Base-by-base conservation (phyloP, 169 alveolate genomes). In the Cardiosporidium cionae region DNA sequence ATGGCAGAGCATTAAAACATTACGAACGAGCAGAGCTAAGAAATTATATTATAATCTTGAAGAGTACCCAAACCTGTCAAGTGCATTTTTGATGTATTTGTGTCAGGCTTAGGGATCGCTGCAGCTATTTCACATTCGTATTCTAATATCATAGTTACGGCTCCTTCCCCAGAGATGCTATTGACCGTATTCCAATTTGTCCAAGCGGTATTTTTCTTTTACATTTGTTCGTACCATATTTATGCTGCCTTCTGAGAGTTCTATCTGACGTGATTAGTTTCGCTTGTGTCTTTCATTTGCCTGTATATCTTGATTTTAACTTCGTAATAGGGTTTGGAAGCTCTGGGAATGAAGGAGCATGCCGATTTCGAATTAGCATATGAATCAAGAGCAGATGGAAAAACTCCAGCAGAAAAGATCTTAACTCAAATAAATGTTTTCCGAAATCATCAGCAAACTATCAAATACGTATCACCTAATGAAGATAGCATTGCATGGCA, bases 121-220 rank as follows among this genome's bases (percentile, higher is more conserved):
- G 70, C 86, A 0, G 88, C 89, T 0, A 72, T 89, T 28, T 87
- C 87, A 66, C 84, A 85, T 66, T 95, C 94, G 31, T 91, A 86
- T 84, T 89, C 98, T 76, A 96, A 95, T 89, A 94, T 96, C 62
- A 92, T 96, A 67, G 93, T 97, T 16, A 95, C 98, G 32, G 99
- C 99, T 7, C 99, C 99, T 1, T 87, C 97, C 16, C 97, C 98
- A 9, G 99, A 98, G 86, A 97, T 97, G 70, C 92, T 96, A 36
- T 84, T 90, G 34, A 97, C 99, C 1, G 91, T 98, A 25, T 98
- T 95, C 83, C 98, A 96, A 73, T 98, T 98, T 83, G 80, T 98
- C 33, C 90, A 94, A 65, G 86, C 89, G 82, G 99, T 67, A 76
- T n/a, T n/a, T n/a, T n/a, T n/a, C n/a, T n/a, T n/a, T n/a, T n/a